phyloP scores from a whole-genome alignment of 176 grass and related monocot genomes.

The Chrysopogon serrulatus region DNA sequence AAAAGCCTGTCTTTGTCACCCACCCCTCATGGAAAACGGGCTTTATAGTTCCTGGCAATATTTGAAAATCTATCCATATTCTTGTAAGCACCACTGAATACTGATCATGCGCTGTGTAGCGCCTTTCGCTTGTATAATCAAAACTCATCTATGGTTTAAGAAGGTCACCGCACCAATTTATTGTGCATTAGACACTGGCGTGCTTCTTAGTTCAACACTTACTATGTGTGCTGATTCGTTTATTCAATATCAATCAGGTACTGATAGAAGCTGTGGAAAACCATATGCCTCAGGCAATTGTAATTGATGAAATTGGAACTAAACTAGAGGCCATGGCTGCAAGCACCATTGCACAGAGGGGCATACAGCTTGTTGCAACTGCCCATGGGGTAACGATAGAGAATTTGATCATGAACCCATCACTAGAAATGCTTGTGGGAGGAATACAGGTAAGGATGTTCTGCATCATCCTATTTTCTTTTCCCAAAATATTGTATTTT shows the following conservation, averaged over 20 bases:
- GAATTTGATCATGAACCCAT: constrained; percentile 88
- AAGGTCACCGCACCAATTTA: not conserved
- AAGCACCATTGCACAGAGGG: constrained; percentile 89
- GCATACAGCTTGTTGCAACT: constrained; percentile 90
- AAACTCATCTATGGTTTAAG: not conserved
- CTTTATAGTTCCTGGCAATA: not conserved
- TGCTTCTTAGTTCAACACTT: not conserved
- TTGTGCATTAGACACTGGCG: not conserved
- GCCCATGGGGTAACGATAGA: constrained; percentile 92
- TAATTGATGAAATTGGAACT: constrained; percentile 97
- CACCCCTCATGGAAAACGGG: not conserved
- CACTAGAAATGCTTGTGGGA: constrained; percentile 82
- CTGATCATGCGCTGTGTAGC: no score
- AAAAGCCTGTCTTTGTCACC: not conserved
- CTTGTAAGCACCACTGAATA: not conserved
- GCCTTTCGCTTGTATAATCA: no score
- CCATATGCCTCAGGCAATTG: constrained; percentile 93
- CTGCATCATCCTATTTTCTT: not conserved
- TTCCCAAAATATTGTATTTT: not conserved
- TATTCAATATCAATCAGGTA: constrained; percentile 46
- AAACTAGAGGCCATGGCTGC: constrained; percentile 87
- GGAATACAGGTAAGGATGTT: constrained; percentile 69
- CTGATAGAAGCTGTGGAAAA: constrained; percentile 97
- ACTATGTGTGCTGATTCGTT: not conserved
- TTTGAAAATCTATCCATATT: not conserved